These are phyloP conservation scores for Aristolochia fimbriata DNA, from an alignment of 164 flowering plant species.

Conservation along the genomic window DNA sequence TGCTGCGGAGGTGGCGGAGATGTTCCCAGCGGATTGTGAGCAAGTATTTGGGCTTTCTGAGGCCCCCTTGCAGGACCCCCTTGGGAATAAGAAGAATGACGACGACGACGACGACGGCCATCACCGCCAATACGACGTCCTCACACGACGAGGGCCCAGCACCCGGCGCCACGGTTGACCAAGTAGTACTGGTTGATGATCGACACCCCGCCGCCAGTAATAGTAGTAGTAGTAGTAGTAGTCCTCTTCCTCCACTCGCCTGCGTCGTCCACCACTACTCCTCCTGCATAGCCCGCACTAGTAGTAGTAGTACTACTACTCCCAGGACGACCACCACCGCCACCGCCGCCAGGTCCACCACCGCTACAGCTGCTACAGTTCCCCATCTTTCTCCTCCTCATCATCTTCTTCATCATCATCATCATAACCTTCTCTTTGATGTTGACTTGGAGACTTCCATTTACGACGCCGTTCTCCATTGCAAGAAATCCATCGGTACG, in stretches of 20 bases:
- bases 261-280: background rate
- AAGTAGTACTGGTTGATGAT: too few relatives aligned
- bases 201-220: too few relatives aligned
- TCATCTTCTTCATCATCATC: background rate
- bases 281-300: background rate
- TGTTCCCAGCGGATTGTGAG: conserved; percentile 14
- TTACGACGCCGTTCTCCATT: conserved; percentile 61
- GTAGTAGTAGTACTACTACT: too few relatives aligned
- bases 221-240: too few relatives aligned
- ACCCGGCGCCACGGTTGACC: too few relatives aligned
- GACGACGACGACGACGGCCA: background rate
- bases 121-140: too few relatives aligned
- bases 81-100: background rate
- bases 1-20: conserved; percentile 16
- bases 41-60: conserved; percentile 22
- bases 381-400: background rate
- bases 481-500: conserved; percentile 54
- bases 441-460: conserved; percentile 37
- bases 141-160: too few relatives aligned
- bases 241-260: background rate
- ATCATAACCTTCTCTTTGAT: background rate
- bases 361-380: too few relatives aligned
- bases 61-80: conserved; percentile 9
- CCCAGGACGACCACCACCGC: conserved; percentile 11
- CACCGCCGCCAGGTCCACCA: conserved; percentile 9